These are phyloP conservation scores for Nymphaea thermarum DNA, from an alignment of 164 flowering plant species.

Conservation along the genomic window DNA sequence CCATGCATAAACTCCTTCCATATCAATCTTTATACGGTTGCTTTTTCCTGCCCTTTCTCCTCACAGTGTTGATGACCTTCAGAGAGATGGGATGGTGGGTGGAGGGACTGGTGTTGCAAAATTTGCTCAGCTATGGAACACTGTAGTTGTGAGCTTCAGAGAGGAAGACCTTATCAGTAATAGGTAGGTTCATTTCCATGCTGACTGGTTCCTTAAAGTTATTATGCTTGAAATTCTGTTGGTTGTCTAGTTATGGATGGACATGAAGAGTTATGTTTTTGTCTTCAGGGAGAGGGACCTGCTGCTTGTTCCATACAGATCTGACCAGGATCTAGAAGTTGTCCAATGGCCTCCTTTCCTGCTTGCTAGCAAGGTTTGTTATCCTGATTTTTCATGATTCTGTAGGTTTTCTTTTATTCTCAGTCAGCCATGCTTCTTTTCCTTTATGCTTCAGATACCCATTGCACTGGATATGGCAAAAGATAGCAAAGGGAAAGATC, in stretches of 20 bases:
- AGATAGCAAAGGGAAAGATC: conserved; percentile 81
- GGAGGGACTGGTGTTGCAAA: conserved; percentile 63
- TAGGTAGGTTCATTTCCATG: conserved; percentile 22
- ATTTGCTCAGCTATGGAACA: conserved; percentile 95
- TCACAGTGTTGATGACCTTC: conserved; percentile 2
- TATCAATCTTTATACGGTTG: not conserved
- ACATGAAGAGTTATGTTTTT: not conserved
- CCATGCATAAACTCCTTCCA: not conserved
- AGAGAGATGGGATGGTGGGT: conserved; percentile 31
- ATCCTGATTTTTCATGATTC: not conserved
- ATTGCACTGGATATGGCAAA: conserved; percentile 98
- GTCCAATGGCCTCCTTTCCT: conserved; percentile 97
- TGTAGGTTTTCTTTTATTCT: not conserved
- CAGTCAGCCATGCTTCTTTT: not conserved
- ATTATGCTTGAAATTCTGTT: not conserved
- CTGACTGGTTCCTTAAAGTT: not conserved
- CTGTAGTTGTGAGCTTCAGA: conserved; percentile 76
- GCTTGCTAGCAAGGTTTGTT: conserved; percentile 90
- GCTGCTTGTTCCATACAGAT: conserved; percentile 96
- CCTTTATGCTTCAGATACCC: conserved; percentile 49
- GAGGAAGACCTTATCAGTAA: conserved; percentile 90
- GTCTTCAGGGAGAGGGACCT: conserved; percentile 79
- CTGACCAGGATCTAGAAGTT: conserved; percentile 71
- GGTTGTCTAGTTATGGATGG: not conserved
- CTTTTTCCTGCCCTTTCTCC: too few relatives aligned